A percentile compares a stretch with the other conserved stretches of the same genome.
phyloP scores from a whole-genome alignment of 352 stramenopile genomes.

The Lagenidium giganteum region DNA sequence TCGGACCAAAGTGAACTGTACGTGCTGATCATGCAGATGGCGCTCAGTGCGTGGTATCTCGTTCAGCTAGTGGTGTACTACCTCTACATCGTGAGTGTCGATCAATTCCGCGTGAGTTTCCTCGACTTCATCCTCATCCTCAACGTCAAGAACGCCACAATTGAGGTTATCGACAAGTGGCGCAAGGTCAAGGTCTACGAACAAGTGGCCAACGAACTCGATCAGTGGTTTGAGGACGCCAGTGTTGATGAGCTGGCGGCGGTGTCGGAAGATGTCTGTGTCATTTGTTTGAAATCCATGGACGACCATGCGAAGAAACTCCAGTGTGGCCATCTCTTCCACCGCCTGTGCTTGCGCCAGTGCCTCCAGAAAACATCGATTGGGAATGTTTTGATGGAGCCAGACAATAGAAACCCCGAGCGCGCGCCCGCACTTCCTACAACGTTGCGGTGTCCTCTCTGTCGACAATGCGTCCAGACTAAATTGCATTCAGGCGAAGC shows the following conservation, averaged over 20 bases:
- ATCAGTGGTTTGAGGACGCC: slow-evolving; percentile 56
- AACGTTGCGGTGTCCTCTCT: slow-evolving; percentile 54
- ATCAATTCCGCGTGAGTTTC: slow-evolving; percentile 75
- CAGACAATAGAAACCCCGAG: slow-evolving; percentile 22
- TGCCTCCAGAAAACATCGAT: slow-evolving; percentile 67
- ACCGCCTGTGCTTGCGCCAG: slow-evolving; percentile 68
- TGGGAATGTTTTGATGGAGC: slow-evolving; percentile 42
- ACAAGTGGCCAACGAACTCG: slow-evolving; percentile 63
- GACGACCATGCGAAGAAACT: slow-evolving; percentile 64
- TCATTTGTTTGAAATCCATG: slow-evolving; percentile 78
- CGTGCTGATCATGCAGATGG: slow-evolving; percentile 58
- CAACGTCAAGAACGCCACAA: slow-evolving; percentile 77
- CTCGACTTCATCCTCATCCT: slow-evolving; percentile 77
- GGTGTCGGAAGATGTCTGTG: slow-evolving; percentile 70
- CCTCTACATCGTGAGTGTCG: slow-evolving; percentile 75
- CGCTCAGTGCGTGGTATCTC: slow-evolving; percentile 53
- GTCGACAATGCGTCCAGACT: slow-evolving; percentile 51
- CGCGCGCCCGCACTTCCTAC: slow-evolving; percentile 7
- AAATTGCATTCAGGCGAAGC: slow-evolving; percentile 15
- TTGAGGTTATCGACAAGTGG: slow-evolving; percentile 57
- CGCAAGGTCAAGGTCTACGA: slow-evolving; percentile 69
- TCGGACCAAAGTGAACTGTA: slow-evolving; percentile 64
- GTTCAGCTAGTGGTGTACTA: slow-evolving; percentile 74
- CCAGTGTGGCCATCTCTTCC: slow-evolving; percentile 66
- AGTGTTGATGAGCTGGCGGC: slow-evolving; percentile 43